Evolutionary conservation across 140 eudicot genomes (phyloP).

Genomic region (Ambrosia hybrid): DNA sequence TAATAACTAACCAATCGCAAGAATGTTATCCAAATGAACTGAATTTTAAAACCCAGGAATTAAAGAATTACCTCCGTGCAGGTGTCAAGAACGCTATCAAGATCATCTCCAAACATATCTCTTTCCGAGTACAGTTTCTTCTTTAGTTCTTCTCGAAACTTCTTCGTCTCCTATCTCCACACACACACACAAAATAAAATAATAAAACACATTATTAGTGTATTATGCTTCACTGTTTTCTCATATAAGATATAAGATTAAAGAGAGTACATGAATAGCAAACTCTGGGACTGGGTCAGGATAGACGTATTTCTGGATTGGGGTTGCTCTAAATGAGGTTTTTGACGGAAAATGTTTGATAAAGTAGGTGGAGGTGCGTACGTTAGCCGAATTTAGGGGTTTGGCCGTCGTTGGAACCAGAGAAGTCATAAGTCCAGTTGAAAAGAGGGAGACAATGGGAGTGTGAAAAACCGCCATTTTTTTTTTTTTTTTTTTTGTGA

Average conservation of each 20-base stretch:
- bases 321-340: constrained; percentile 27
- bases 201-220: background rate
- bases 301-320: constrained; percentile 48
- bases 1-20: background rate
- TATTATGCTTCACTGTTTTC: background rate
- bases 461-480: constrained; percentile 38
- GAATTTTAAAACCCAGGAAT: background rate
- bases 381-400: constrained; percentile 9
- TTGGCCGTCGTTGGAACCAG: constrained; percentile 37
- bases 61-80: constrained; percentile 52
- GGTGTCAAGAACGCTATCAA: constrained; percentile 46
- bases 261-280: constrained; percentile 43
- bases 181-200: background rate
- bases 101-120: constrained; percentile 51
- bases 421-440: constrained; percentile 25
- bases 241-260: background rate
- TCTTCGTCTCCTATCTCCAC: constrained; percentile 49
- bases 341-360: constrained; percentile 30
- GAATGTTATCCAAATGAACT: constrained; percentile 19
- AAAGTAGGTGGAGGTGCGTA: constrained; percentile 27
- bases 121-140: constrained; percentile 47
- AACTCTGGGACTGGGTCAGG: constrained; percentile 76
- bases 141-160: constrained; percentile 53
- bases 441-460: constrained; percentile 20
- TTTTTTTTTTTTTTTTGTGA: too few species aligned